Evolutionary conservation across 306 rosid genomes (phyloP), one percentile per base, ranked within the genome.

Genomic region (Castanospermum australe): DNA sequence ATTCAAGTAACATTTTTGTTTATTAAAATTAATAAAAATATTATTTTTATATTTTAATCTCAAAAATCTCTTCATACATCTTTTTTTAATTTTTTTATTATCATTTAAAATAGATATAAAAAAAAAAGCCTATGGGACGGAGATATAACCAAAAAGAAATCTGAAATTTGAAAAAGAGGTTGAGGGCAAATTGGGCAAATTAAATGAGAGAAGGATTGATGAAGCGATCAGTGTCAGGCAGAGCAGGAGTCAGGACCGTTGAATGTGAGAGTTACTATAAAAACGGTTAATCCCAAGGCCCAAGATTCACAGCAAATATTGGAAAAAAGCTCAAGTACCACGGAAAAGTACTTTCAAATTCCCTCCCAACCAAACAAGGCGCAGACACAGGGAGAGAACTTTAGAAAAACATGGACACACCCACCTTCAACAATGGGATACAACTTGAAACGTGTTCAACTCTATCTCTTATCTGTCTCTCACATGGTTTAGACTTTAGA

Each of bases 401-500:
- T 38, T 65, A 6, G 5, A 52, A n/a, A 24, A 59, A 36, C 14
- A 0, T 14, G 35, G 5, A 32, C 8, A 13, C 28, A 0, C 22
- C 13, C 28, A 0, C 22, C 13, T 22, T 71, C 7, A 52, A 69
- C 36, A n/a, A 71, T 9, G 24, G 28, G 44, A 22, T 18, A 8
- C 32, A 1, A 62, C 48, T 44, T 73, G 7, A 48, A 79, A 48
- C 76, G 66, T 79, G 28, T 36, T 67, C 42, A 65, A 70, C 75
- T 74, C 62, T 47, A 28, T 56, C 14, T 48, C 81, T 75, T 78
- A 41, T 20, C 82, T 52, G 87, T 72, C 81, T 35, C 42, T 84
- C 89, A 71, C 88, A 67, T 78, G 87, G n/a, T n/a, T n/a, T n/a
- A n/a, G n/a, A n/a, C n/a, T 44, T 79, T 25, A 75, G 87, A 90